phyloP scores from a whole-genome alignment of 2,329 filamentous ascomycete species.

The Trichoderma brevicompactum region DNA sequence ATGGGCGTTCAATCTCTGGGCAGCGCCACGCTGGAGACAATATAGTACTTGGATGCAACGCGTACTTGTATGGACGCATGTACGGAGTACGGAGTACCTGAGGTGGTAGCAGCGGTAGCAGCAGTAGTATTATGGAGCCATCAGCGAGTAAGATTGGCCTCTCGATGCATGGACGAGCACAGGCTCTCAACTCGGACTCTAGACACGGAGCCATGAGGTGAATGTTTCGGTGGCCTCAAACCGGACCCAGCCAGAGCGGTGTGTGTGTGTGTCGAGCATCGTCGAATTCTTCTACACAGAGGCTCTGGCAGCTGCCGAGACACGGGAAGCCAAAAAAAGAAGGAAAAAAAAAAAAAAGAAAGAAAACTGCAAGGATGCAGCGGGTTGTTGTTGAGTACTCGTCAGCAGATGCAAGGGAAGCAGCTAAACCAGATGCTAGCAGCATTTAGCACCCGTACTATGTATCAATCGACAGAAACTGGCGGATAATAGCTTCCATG shows the following conservation, averaged over 20 bases:
- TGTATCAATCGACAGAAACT: conserved; percentile 1
- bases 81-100: conserved; percentile 1
- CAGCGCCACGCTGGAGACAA: background rate
- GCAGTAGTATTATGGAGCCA: conserved; percentile 1
- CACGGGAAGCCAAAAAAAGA: background rate
- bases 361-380: conserved; percentile 1
- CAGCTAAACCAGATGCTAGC: background rate
- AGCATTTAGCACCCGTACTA: background rate
- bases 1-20: conserved; percentile 25
- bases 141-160: background rate
- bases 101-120: conserved; percentile 7
- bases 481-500: no score
- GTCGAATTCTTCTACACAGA: background rate
- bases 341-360: background rate
- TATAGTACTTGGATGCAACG: background rate
- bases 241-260: no score
- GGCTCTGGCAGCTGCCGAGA: background rate
- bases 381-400: conserved; percentile 10
- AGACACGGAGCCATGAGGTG: no score
- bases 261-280: no score
- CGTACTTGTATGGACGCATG: no score
- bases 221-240: no score
- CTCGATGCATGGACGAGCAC: background rate
- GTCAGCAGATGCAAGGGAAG: conserved; percentile 25
- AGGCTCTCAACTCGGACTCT: no score